Evolutionary conservation across 2,329 filamentous ascomycete species (phyloP), one percentile per base, ranked within the genome.

Genomic region (Cercospora nicotianae): DNA sequence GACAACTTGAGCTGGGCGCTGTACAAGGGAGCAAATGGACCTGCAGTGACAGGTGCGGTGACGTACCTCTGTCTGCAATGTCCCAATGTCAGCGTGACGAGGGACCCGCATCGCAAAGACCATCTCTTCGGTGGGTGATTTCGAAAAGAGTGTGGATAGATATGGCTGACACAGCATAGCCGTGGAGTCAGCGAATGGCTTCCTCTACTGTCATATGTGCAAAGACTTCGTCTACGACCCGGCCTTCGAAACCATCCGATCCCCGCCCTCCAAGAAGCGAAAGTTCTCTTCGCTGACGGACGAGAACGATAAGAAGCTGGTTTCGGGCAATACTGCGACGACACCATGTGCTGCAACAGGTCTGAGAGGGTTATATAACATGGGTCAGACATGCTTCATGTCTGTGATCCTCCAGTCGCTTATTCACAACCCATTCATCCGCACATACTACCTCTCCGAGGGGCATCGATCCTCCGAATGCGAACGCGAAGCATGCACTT

Each of bases 321-420:
- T 97, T 71, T 86, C 89, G 48, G 85, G 85, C 68, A 96, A 97
- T 77, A 94, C 93, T 12, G 90, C 87, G 30, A 87, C 89, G 66
- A 90, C 92, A 6, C 91, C 93, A 12, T 97, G 94, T 77, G 89
- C 92, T 66, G 93, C 93, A 18, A 93, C 91, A 72, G 94, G 95
- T 9, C 87, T 97, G 45, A 89, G 95, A 39, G 94, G 94, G 33
- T 90, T 99, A 69, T 97, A 96, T 80, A 99, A 98, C 77, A 94
- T 97, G 78, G 95, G 94, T n/a, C 93, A 96, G 67, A 98, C 95
- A 10, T 99, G 94, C 82, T 99, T 97, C 80, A 94, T 98, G 86
- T 96, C 95, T 74, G 94, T 97, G 31, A 93, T 98, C 59, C 85
- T 99, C 16, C 95, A 98, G 79, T 93, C 91, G 66, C 89, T 99